Conservation (phyloP, 352 stramenopile genomes). For the Pilasporangium apinafurcum region DNA sequence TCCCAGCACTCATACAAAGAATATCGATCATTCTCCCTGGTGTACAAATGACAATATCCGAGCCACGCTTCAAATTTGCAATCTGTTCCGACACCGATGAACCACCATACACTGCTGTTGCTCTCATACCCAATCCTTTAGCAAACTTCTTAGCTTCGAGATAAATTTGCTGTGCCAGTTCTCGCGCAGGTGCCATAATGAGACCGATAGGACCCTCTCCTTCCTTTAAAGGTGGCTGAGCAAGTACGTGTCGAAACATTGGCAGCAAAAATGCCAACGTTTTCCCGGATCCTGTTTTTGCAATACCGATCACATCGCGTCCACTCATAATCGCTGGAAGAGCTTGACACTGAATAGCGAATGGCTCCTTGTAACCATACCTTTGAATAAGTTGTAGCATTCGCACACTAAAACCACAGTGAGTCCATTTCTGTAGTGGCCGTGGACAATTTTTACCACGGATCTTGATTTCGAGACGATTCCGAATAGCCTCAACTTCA, state of each 20-base stretch:
- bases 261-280: constrained; percentile 89
- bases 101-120: constrained; percentile 94
- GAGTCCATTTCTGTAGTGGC: constrained; percentile 94
- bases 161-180: constrained; percentile 99
- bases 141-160: constrained; percentile 93
- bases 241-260: constrained; percentile 95
- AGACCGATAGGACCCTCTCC: constrained; percentile 97
- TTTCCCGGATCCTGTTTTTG: constrained; percentile 95
- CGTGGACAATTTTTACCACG: constrained; percentile 95
- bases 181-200: constrained; percentile 96
- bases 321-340: constrained; percentile 98
- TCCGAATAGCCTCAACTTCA: constrained; percentile 70
- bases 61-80: constrained; percentile 97
- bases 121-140: constrained; percentile 88
- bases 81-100: constrained; percentile 97
- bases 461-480: constrained; percentile 94
- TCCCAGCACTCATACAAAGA: constrained; percentile 96
- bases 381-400: constrained; percentile 94
- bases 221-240: constrained; percentile 87
- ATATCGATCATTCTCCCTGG: constrained; percentile 99
- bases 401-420: constrained; percentile 96
- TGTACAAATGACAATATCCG: constrained; percentile 97
- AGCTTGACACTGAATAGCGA: constrained; percentile 96
- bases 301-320: constrained; percentile 98
- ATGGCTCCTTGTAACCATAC: constrained; percentile 92